Conservation (phyloP, 2,329 filamentous ascomycete genomes). For the Hypoxylon sp. region DNA sequence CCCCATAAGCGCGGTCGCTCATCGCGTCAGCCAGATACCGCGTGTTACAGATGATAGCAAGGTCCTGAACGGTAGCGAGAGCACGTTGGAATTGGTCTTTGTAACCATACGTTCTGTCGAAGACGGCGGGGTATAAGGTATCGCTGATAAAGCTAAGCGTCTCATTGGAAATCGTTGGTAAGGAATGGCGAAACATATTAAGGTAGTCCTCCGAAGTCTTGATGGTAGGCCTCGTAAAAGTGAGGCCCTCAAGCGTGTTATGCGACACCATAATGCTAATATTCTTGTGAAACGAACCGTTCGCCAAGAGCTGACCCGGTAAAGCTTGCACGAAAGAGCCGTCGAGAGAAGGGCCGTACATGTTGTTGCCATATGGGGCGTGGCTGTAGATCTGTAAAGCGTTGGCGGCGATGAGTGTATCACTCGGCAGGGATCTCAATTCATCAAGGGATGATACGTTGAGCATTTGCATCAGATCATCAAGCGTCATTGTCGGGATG, state of each 20-base stretch:
- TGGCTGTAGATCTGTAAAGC: slow-evolving; percentile 23
- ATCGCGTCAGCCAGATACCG: slow-evolving; percentile 17
- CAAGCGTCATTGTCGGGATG: slow-evolving; percentile 4
- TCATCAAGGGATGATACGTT: slow-evolving; percentile 11
- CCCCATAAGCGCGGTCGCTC: slow-evolving; percentile 15
- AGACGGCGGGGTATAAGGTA: slow-evolving; percentile 12
- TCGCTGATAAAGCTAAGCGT: slow-evolving; percentile 6
- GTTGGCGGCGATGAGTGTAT: slow-evolving; percentile 12
- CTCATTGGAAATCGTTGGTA: slow-evolving; percentile 8
- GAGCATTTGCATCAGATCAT: slow-evolving; percentile 16
- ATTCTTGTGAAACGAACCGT: slow-evolving; percentile 22
- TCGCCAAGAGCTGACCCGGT: slow-evolving; percentile 16
- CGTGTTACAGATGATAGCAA: slow-evolving; percentile 13
- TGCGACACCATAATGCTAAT: slow-evolving; percentile 24
- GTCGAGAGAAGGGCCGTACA: slow-evolving; percentile 21
- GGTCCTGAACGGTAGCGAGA: slow-evolving; percentile 14
- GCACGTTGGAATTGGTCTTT: slow-evolving; percentile 17
- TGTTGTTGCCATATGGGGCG: slow-evolving; percentile 19
- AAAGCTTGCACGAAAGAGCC: slow-evolving; percentile 14
- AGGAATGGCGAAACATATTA: slow-evolving; percentile 6
- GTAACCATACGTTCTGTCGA: slow-evolving; percentile 20
- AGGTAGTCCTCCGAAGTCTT: slow-evolving; percentile 19
- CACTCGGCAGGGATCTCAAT: not conserved
- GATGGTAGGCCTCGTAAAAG: slow-evolving; percentile 21
- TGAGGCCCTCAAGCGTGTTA: slow-evolving; percentile 21